Evolutionary conservation across 768 basidiomycete genomes (phyloP), one percentile per base, ranked within the genome.

Genomic region (Podaxis rugospora): DNA sequence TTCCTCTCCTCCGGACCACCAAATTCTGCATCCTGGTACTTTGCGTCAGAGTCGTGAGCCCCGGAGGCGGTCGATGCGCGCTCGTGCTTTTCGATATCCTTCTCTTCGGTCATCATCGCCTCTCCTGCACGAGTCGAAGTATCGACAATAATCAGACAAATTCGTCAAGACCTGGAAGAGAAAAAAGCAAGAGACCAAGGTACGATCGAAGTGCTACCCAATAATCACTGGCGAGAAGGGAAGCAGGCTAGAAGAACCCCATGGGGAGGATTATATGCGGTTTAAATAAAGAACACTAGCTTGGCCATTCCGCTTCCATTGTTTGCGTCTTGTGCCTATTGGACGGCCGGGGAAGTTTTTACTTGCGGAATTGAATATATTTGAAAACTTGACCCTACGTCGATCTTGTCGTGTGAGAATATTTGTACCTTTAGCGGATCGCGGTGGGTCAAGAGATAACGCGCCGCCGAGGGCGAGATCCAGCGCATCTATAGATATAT

Each of bases 1-100:
- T 69, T 74, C 53, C 84, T 76, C 21, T 69, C 75, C 62, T 81
- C 82, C 2, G 67, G 65, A 14, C 79, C 80, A 42, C 80, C 81
- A 55, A 83, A 83, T 64, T 85, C 77, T n/a, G 73, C 69, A 66
- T 81, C 77, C 3, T 66, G 61, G 57, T 72, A 70, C 10, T 65
- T 64, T 11, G 50, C 35, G 23, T 54, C 32, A 23, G 50, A 21
- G 1, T 50, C 56, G 7, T 57, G 56, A 25, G 21, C 51, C 1
- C 51, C 51, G 14, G 59, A 61, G 27, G 59, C 25, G 13, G 52
- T 53, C 51, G 59, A 60, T 32, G 5, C 32, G 35, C 57, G 47
- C 35, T 57, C 57, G 11, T 47, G 59, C 42, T 46, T 60, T 28
- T 60, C 59, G 14, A 36, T 18, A 35, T 53, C 51, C 51, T 53